phyloP scores from a whole-genome alignment of 1,284 basidiomycete genomes.

The Ustilago nuda region DNA sequence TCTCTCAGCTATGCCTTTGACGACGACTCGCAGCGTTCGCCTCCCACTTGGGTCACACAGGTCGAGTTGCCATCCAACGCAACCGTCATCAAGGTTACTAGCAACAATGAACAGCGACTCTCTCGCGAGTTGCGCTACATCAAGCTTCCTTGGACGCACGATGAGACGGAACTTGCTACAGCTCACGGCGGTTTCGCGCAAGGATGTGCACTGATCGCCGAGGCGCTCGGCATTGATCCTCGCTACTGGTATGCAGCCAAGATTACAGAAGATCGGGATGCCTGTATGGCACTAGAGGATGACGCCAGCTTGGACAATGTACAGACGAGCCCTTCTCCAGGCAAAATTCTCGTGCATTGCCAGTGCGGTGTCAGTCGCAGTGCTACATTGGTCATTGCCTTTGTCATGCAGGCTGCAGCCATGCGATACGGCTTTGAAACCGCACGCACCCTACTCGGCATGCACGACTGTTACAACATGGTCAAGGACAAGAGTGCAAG shows the following conservation, averaged over 20 bases:
- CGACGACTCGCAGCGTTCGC: constrained; percentile 18
- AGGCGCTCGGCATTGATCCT: constrained; percentile 76
- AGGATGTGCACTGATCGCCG: constrained; percentile 61
- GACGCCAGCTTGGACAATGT: constrained; percentile 33
- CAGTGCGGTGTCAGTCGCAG: constrained; percentile 96
- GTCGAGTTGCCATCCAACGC: constrained; percentile 57
- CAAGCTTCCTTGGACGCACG: constrained; percentile 92
- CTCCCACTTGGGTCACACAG: constrained; percentile 35
- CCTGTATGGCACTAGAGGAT: constrained; percentile 71
- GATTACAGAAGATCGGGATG: constrained; percentile 70
- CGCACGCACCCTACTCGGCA: constrained; percentile 71
- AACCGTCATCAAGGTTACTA: constrained; percentile 41
- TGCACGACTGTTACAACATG: constrained; percentile 92
- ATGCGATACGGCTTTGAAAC: constrained; percentile 72
- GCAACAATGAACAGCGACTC: constrained; percentile 18
- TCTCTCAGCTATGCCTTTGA: constrained; percentile 25
- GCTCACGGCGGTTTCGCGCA: constrained; percentile 55
- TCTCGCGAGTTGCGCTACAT: constrained; percentile 74
- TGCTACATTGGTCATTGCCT: constrained; percentile 90
- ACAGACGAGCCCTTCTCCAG: constrained; percentile 25
- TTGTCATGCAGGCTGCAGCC: constrained; percentile 92
- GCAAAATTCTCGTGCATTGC: constrained; percentile 63
- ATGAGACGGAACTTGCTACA: constrained; percentile 60
- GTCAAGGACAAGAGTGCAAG: constrained; percentile 71
- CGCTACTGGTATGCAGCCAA: constrained; percentile 67